Conservation (phyloP, 495 filamentous ascomycete species). For the Oleoguttula mirabilis region DNA sequence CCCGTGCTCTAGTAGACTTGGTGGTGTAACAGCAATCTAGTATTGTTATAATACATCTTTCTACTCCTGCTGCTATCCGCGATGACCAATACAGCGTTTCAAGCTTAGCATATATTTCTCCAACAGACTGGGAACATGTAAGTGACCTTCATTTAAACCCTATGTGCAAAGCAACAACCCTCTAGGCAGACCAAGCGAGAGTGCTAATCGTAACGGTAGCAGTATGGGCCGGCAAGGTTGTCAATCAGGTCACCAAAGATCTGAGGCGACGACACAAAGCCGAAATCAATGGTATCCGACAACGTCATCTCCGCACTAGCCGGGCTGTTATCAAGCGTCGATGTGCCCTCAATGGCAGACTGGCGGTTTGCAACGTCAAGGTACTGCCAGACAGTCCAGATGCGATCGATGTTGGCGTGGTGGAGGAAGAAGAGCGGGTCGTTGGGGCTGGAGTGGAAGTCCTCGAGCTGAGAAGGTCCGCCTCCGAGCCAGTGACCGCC, state of each 20-base stretch:
- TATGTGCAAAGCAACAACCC: too few species aligned
- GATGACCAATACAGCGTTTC: too few species aligned
- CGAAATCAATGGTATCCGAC: conserved; percentile 26
- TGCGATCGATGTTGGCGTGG: conserved; percentile 55
- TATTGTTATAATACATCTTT: too few species aligned
- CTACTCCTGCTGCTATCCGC: too few species aligned
- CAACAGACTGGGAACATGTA: too few species aligned
- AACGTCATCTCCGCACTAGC: conserved; percentile 38
- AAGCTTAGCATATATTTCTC: too few species aligned
- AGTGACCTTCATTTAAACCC: too few species aligned
- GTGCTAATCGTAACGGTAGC: conserved; percentile 42
- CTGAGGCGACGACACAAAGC: conserved; percentile 26
- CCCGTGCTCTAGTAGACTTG: too few species aligned
- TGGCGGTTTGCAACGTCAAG: conserved; percentile 36
- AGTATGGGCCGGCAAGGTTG: conserved; percentile 42
- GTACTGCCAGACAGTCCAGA: conserved; percentile 60
- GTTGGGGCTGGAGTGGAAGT: conserved; percentile 26
- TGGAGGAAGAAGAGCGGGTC: conserved; percentile 60
- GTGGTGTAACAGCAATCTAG: too few species aligned
- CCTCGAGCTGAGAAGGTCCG: conserved; percentile 43
- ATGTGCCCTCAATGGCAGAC: conserved; percentile 38
- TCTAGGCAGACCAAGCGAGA: too few species aligned
- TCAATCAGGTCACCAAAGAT: conserved; percentile 38
- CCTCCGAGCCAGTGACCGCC: conserved; percentile 52
- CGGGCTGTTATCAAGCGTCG: conserved; percentile 43